Evolutionary conservation across 2,329 filamentous ascomycete genomes (phyloP).

Genomic region (Trichoderma asperellum): DNA sequence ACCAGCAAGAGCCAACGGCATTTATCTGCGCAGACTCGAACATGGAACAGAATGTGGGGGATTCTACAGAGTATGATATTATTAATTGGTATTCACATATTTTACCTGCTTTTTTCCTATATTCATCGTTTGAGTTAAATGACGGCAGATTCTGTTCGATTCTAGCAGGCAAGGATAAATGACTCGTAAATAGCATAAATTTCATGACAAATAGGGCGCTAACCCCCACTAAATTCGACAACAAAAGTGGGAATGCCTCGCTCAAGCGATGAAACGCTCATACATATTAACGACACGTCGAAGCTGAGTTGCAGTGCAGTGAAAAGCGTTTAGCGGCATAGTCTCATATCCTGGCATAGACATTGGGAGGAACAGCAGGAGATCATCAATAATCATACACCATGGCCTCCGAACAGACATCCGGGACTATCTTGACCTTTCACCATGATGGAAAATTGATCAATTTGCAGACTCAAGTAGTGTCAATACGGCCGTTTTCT

Average conservation of each 20-base stretch:
- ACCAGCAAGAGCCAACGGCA: background rate
- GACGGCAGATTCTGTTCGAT: background rate
- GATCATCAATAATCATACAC: background rate
- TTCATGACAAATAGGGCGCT: constrained; percentile 6
- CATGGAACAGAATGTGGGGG: background rate
- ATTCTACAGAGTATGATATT: background rate
- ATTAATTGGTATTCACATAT: background rate
- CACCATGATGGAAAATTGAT: constrained; percentile 50
- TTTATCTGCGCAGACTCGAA: background rate
- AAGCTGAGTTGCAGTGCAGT: background rate
- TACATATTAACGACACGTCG: background rate
- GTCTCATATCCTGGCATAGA: background rate
- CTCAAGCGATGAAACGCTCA: background rate
- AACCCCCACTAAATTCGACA: constrained; percentile 23
- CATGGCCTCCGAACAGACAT: constrained; percentile 6
- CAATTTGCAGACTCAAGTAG: constrained; percentile 49
- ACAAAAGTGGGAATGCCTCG: background rate
- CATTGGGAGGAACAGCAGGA: background rate
- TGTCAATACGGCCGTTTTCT: constrained; percentile 53
- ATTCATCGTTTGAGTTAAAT: background rate
- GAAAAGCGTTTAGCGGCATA: background rate
- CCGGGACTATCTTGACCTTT: constrained; percentile 49
- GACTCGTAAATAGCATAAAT: background rate
- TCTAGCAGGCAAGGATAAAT: background rate
- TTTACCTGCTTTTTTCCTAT: background rate